phyloP scores from a whole-genome alignment of 805 yeast species.

The Saturnispora ahearnii region DNA sequence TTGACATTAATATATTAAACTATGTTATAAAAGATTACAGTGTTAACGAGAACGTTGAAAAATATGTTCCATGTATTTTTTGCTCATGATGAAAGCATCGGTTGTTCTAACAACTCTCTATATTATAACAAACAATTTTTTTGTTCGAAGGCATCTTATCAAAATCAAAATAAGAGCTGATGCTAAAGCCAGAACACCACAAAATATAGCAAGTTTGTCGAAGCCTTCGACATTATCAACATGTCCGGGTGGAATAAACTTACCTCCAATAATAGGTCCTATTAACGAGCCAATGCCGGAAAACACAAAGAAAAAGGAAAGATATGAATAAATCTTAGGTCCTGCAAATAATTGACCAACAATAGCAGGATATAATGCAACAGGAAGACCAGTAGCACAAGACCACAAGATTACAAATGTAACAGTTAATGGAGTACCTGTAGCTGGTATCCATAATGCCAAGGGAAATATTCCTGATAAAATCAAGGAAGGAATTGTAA shows the following conservation, averaged over 20 bases:
- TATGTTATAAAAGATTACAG: neutral
- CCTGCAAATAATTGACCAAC: conserved; percentile 28
- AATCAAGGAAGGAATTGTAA: conserved; percentile 25
- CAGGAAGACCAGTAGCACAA: conserved; percentile 27
- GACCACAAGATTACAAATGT: conserved; percentile 29
- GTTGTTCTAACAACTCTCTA: neutral
- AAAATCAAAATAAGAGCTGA: conserved; percentile 9
- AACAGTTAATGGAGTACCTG: conserved; percentile 32
- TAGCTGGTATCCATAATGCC: conserved; percentile 43
- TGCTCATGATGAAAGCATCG: neutral
- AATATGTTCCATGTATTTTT: neutral
- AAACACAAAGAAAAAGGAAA: conserved; percentile 23
- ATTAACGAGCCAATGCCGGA: conserved; percentile 26
- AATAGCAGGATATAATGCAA: conserved; percentile 28
- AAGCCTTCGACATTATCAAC: conserved; percentile 21
- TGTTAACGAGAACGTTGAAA: neutral
- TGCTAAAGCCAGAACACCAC: conserved; percentile 24
- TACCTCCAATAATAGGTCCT: conserved; percentile 30
- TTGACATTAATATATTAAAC: neutral
- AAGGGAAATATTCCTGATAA: conserved; percentile 30
- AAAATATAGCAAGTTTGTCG: conserved; percentile 24
- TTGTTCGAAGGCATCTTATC: conserved; percentile 7
- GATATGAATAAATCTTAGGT: conserved; percentile 24
- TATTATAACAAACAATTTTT: neutral
- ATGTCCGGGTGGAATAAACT: conserved; percentile 23